A percentile compares a stretch with the other conserved stretches of the same genome.
Evolutionary conservation across 2,329 filamentous ascomycete genomes (phyloP).

Genomic region (Fusarium subtropicale): DNA sequence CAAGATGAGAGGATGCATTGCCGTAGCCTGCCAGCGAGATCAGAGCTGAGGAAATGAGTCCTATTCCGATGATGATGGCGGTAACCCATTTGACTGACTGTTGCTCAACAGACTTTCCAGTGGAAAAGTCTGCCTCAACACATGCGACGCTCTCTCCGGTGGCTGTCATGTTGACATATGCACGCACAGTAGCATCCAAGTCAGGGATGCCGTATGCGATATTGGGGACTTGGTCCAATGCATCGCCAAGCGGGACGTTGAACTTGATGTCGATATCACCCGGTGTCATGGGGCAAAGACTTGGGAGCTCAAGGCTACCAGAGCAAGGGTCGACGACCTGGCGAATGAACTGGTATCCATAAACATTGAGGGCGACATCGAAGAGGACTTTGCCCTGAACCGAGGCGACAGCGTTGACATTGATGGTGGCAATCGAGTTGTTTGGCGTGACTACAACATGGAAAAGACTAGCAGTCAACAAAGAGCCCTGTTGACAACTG

Average conservation of each 20-base stretch:
- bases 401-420: slow-evolving; percentile 82
- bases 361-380: slow-evolving; percentile 80
- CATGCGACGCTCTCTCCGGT: slow-evolving; percentile 78
- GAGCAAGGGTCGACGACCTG: slow-evolving; percentile 80
- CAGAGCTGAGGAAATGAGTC: slow-evolving; percentile 84
- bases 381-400: slow-evolving; percentile 85
- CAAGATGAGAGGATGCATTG: slow-evolving; percentile 93
- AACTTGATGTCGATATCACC: slow-evolving; percentile 81
- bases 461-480: slow-evolving; percentile 89
- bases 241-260: slow-evolving; percentile 69
- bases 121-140: slow-evolving; percentile 87
- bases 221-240: slow-evolving; percentile 75
- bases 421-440: slow-evolving; percentile 77
- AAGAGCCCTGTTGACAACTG: slow-evolving; percentile 83
- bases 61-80: slow-evolving; percentile 86
- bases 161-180: slow-evolving; percentile 79
- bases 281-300: slow-evolving; percentile 90
- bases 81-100: slow-evolving; percentile 89
- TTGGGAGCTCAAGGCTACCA: slow-evolving; percentile 65
- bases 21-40: slow-evolving; percentile 91
- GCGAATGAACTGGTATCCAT: slow-evolving; percentile 79
- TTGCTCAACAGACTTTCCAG: slow-evolving; percentile 91
- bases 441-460: slow-evolving; percentile 82
- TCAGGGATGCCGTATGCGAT: slow-evolving; percentile 93
- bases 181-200: slow-evolving; percentile 84